Evolutionary conservation across 345 rosid genomes (phyloP).

Genomic region (Populus ilicifolia): DNA sequence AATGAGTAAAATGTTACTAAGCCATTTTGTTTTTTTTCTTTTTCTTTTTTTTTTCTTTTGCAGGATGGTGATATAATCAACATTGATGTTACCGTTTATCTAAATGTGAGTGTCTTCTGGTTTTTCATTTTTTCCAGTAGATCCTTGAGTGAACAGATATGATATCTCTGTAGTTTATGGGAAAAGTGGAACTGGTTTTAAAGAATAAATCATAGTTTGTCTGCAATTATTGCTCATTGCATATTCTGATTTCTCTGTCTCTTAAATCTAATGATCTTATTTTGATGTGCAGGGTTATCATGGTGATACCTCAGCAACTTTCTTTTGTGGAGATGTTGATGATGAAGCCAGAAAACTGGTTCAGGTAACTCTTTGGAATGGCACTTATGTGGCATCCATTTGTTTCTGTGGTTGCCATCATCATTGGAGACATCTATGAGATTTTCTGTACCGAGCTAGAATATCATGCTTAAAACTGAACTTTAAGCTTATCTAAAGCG

Average conservation of each 20-base stretch:
- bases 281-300: slow-evolving; percentile 65
- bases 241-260: background rate
- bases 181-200: background rate
- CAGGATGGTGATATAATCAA: slow-evolving; percentile 97
- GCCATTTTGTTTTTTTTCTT: background rate
- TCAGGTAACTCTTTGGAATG: slow-evolving; percentile 43
- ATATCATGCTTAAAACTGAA: background rate
- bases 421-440: background rate
- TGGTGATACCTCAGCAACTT: slow-evolving; percentile 92
- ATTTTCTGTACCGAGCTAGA: background rate
- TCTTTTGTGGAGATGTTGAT: slow-evolving; percentile 85
- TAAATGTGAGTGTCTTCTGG: slow-evolving; percentile 50
- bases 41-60: slow-evolving; percentile 9
- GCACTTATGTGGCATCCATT: too few species aligned
- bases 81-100: slow-evolving; percentile 83
- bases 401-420: background rate
- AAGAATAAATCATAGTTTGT: background rate
- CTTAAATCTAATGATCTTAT: background rate
- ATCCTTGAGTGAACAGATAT: background rate
- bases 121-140: background rate
- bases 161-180: background rate
- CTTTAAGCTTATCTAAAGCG: background rate
- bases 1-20: background rate
- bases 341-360: slow-evolving; percentile 74
- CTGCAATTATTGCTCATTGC: background rate